Base-by-base conservation (phyloP, 768 basidiomycete genomes). In the Termitomyces sp. region DNA sequence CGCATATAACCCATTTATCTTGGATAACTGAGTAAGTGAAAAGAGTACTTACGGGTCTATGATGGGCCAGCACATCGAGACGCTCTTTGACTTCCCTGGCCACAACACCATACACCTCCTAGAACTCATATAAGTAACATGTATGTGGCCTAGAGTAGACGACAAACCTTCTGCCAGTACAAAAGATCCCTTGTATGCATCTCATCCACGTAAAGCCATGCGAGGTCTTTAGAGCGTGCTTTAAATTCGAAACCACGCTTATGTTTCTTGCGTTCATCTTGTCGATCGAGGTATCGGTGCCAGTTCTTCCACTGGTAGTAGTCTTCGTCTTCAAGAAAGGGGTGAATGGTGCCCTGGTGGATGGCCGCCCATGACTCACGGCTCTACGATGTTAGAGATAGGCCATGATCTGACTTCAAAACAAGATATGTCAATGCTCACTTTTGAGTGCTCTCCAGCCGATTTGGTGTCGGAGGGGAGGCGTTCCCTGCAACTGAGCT, bases 281-380 rank as follows among this genome's bases (percentile, higher is more conserved):
- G 66, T 3, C 61, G 68, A 45, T 78, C 76, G 20, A 79, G 66
- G 50, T 64, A 69, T n/a, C 66, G 64, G 54, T 77, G 77, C 76
- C 76, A 79, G 50, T 70, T 71, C 59, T 70, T 71, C 76, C 77
- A 79, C 36, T 70, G 68, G 36, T 66, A 66, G 47, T 72, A 79
- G 47, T 74, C 73, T 52, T 75, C 69, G 52, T 76, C 73, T 52
- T 72, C 73, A 52, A 68, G 68, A 51, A 64, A 68, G 0, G 76
- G 74, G 52, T 75, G 68, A 13, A 74, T 61, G 4, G 57, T 65
- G 3, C 72, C 73, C 50, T 65, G 65, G 57, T 73, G 76, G 25
- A 77, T 64, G 7, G 71, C 71, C 0, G 71, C 73, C 76, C 77
- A 78, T 7, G 76, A 76, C 59, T 76, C 73, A 53, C 69, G 71